Base-by-base conservation (phyloP, 2,329 filamentous ascomycete genomes). In the Penicillium polonicum region DNA sequence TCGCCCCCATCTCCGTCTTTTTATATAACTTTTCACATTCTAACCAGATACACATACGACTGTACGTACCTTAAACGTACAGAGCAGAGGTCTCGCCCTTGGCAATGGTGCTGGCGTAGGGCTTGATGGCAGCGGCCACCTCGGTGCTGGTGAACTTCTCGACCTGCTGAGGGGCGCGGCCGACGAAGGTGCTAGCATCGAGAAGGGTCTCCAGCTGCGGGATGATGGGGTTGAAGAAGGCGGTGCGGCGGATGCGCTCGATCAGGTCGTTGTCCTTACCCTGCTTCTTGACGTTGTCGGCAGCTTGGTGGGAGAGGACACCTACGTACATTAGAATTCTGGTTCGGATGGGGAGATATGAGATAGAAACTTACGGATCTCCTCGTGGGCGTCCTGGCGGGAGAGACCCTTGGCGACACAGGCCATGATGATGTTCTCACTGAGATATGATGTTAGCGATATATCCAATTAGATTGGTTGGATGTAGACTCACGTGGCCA, bases 351-450 rank as follows among this genome's bases (percentile, higher is more conserved):
- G 15, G 35, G 33, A 19, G 21, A 31, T 6, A 10, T 12, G 17
- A 41, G n/a, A 13, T 12, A 17, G 43, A 25, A 43, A 66, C 70
- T 43, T 68, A 73, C 88, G 88, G 68, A 96, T 92, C 74, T 93
- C 79, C 78, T 96, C 92, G 75, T 96, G 92, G 1, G 90, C 88
- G 55, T 92, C 90, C 72, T 95, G 91, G 50, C 91, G 80, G 10
- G 85, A 89, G 29, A 80, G 83, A 33, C 90, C 90, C 69, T 87
- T 83, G 56, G 85, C 84, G 29, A 88, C 85, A 55, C 93, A 81
- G 65, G 85, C 86, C 90, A 95, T 92, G 72, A 92, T 90, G 71
- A 92, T 87, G 61, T 74, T 74, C 63, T 74, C 72, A 63, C 71
- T 73, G 42, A 7, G 8, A 48, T 8, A 39, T 3, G 33, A 33